These are phyloP conservation scores for Penicillium fuscoglaucum DNA, from an alignment of 2,329 filamentous ascomycete genomes.

Conservation along the genomic window DNA sequence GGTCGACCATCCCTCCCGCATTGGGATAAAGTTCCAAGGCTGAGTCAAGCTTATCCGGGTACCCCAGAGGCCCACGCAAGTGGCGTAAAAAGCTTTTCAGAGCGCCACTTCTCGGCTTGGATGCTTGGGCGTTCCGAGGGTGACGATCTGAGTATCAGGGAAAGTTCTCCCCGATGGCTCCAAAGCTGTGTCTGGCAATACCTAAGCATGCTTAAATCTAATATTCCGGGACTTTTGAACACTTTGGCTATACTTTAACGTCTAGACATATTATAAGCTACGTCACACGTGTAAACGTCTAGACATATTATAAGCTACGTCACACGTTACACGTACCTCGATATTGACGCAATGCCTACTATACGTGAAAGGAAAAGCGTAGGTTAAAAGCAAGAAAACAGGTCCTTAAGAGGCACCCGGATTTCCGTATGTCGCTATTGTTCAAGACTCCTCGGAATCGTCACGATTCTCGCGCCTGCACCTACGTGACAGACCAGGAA, in stretches of 20 bases:
- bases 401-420: slow-evolving; percentile 15
- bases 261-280: not conserved
- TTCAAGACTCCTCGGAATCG: slow-evolving; percentile 10
- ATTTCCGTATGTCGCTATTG: slow-evolving; percentile 16
- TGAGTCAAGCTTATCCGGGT: slow-evolving; percentile 19
- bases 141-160: not conserved
- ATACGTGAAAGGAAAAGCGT: not conserved
- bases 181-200: no score
- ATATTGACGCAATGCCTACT: not conserved
- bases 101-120: slow-evolving; percentile 16
- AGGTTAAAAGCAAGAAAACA: not conserved
- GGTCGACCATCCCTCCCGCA: not conserved
- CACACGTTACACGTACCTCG: no score
- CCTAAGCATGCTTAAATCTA: not conserved
- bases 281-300: not conserved
- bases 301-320: not conserved
- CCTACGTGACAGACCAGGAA: slow-evolving; percentile 12
- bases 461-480: slow-evolving; percentile 15
- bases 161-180: not conserved
- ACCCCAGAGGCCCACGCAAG: slow-evolving; percentile 14
- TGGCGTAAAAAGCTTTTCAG: slow-evolving; percentile 20
- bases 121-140: not conserved
- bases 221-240: not conserved
- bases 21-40: slow-evolving; percentile 6
- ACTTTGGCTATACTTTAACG: not conserved